Percentiles rank a stretch among this genome's conserved stretches.
Evolutionary conservation across 306 rosid genomes (phyloP).

Genomic region (Styphnolobium japonicum): DNA sequence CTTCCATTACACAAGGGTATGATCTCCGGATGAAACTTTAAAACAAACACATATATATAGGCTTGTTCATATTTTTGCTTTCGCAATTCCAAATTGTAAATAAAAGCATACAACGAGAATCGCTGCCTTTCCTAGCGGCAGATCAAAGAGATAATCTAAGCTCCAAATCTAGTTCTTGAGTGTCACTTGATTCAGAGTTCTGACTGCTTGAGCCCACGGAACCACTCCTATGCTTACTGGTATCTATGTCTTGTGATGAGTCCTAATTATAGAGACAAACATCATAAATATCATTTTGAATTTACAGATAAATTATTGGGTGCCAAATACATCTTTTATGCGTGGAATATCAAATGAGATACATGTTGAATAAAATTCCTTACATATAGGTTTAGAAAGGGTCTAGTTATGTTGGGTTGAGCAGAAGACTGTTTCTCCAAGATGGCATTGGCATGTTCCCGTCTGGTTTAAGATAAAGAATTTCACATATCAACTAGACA

Average conservation of each 20-base stretch:
- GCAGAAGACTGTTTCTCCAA: conserved; percentile 49
- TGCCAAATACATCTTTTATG: not conserved
- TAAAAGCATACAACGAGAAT: not conserved
- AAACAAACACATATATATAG: conserved; percentile 17
- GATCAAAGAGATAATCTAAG: conserved; percentile 70
- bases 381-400: conserved; percentile 53
- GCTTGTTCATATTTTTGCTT: conserved; percentile 13
- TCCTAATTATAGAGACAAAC: conserved; percentile 37
- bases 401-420: conserved; percentile 65
- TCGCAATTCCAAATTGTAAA: conserved; percentile 7
- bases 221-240: conserved; percentile 45
- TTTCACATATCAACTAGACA: not conserved
- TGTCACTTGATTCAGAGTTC: conserved; percentile 75
- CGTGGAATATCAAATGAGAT: not conserved
- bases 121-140: not conserved
- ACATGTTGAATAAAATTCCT: not conserved
- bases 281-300: not conserved
- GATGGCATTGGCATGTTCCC: conserved; percentile 54
- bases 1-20: conserved; percentile 22
- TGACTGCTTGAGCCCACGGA: conserved; percentile 68
- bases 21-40: conserved; percentile 15
- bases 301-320: not conserved
- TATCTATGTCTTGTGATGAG: conserved; percentile 41
- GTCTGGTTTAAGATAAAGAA: conserved; percentile 40
- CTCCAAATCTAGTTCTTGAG: conserved; percentile 87